Percentiles rank a stretch among this genome's conserved stretches.
Conservation (phyloP, 805 yeast species). For the Kazachstania martiniae region DNA sequence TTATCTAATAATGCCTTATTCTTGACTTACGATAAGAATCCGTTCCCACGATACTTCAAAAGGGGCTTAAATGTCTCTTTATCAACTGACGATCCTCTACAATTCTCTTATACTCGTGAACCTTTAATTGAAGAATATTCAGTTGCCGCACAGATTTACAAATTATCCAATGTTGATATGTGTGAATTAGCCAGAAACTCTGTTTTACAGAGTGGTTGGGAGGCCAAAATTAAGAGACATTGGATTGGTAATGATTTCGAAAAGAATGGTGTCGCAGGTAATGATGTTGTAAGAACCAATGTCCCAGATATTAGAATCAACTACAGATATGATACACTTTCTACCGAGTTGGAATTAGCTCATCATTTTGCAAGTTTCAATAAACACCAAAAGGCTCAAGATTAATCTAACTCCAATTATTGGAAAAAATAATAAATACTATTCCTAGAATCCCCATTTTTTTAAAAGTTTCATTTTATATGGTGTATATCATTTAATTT, state of each 20-base stretch:
- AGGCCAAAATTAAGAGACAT: constrained; percentile 70
- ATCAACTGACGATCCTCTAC: constrained; percentile 96
- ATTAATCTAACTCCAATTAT: no score
- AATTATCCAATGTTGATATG: constrained; percentile 90
- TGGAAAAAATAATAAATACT: no score
- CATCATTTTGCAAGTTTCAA: constrained; percentile 38
- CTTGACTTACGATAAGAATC: constrained; percentile 92
- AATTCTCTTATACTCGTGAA: constrained; percentile 92
- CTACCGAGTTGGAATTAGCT: constrained; percentile 59
- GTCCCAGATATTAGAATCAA: constrained; percentile 84
- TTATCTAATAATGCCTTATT: constrained; percentile 92
- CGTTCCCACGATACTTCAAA: constrained; percentile 81
- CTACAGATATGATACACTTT: constrained; percentile 73
- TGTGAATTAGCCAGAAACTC: constrained; percentile 93
- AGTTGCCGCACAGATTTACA: constrained; percentile 96
- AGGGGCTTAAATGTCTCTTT: constrained; percentile 90
- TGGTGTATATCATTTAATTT: neutral
- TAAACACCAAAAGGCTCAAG: no score
- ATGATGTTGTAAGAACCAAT: constrained; percentile 86
- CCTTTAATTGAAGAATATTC: constrained; percentile 96
- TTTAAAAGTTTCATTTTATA: neutral
- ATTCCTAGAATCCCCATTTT: no score
- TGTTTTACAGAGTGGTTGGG: constrained; percentile 91
- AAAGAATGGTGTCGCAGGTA: constrained; percentile 59
- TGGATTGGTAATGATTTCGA: constrained; percentile 75